Conservation (phyloP, 2,329 filamentous ascomycete genomes). For the Fusarium brachygibbosum region DNA sequence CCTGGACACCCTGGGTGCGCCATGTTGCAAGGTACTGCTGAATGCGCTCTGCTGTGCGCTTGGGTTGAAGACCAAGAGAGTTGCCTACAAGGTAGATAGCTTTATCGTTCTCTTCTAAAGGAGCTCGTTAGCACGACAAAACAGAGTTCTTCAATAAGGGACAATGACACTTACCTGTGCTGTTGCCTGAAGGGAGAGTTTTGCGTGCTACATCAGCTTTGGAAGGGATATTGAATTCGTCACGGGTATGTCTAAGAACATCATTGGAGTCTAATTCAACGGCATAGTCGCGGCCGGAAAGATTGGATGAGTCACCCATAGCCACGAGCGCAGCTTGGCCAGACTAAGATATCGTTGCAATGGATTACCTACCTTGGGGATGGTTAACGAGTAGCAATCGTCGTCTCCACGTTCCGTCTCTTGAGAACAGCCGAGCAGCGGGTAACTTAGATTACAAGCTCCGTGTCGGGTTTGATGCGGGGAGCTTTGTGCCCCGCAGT, state of each 20-base stretch:
- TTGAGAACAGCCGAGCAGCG: background rate
- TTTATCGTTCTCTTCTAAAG: conserved; percentile 28
- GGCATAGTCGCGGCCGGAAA: conserved; percentile 34
- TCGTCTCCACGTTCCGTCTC: conserved; percentile 3
- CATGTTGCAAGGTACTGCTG: conserved; percentile 80
- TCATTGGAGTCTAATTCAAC: conserved; percentile 67
- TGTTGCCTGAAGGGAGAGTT: conserved; percentile 37
- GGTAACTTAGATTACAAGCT: conserved; percentile 16
- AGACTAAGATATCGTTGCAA: conserved; percentile 14
- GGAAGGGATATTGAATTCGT: conserved; percentile 79
- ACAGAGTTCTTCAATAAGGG: background rate
- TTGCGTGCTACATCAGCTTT: conserved; percentile 50
- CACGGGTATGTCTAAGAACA: conserved; percentile 66
- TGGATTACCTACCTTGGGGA: conserved; percentile 6
- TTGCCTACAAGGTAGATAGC: conserved; percentile 86
- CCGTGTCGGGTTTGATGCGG: conserved; percentile 38
- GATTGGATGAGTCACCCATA: conserved; percentile 38
- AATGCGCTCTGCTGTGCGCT: conserved; percentile 68
- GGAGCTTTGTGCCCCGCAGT: conserved; percentile 40
- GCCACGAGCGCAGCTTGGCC: conserved; percentile 10
- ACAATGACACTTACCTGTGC: conserved; percentile 15
- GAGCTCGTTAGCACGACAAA: background rate
- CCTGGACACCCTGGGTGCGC: conserved; percentile 83
- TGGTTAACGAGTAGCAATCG: background rate
- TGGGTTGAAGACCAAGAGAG: conserved; percentile 84